Base-by-base conservation (phyloP, 1,139 yeast species). In the Protomyces lactucae-debilis region DNA sequence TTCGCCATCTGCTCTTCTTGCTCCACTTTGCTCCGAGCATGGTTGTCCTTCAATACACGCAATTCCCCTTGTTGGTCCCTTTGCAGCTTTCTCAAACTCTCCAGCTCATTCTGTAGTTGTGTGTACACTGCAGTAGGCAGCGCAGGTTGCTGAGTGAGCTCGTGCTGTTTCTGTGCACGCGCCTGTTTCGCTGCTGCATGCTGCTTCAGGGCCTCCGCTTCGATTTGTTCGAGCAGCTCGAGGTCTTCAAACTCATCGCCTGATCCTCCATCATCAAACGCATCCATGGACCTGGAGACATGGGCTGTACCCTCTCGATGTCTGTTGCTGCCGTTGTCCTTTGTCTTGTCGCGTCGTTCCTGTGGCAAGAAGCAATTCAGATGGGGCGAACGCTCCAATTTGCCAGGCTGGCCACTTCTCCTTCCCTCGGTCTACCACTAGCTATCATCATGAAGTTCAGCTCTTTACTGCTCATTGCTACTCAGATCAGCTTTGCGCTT, bases 161-260 rank as follows among this genome's bases (percentile, higher is more conserved):
- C 45, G 21, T 28, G 18, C 12, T n/a, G 14, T 4, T 14, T n/a
- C 21, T 51, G 54, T 14, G 21, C 32, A 8, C 48, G 52, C 25
- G 37, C 21, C 28, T 39, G 52, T 28, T 59, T 56, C 21, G 63
- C 52, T 18, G 63, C 63, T 2, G 63, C 57, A 52, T 59, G 54
- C 14, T 45, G 45, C 23, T 52, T 39, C 37, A 59, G 28, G 12
- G 63, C 63, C 35, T 52, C 43, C 12, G 35, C 63, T 39, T 59
- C 63, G 28, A 52, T 23, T 12, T 55, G 52, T n/a, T 39, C 63
- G 35, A 59, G 63, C 52, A 37, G 52, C 12, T 52, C 54, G 57
- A 55, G 57, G 32, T 59, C 63, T 12, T 59, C 63, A 48, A 45
- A 52, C 21, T 56, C 60, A 32, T 59, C 63, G 14, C 52, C 63